Percentiles rank a stretch among this genome's conserved stretches.
These are phyloP conservation scores for Rhizopogon vinicolor DNA, from an alignment of 768 basidiomycete genomes.

Conservation along the genomic window DNA sequence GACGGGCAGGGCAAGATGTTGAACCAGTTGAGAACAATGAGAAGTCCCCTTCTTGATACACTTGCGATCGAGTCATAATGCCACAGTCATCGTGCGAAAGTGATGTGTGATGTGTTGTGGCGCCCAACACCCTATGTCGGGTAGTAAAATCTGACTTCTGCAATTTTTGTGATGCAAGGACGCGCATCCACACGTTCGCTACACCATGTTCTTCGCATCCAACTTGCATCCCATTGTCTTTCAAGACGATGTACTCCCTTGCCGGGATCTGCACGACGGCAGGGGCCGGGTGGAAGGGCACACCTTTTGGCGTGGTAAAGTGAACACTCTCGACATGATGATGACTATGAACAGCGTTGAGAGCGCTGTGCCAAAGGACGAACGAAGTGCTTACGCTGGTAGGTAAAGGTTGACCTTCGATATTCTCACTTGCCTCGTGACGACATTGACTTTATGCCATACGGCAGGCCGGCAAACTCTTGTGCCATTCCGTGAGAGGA, in stretches of 20 bases:
- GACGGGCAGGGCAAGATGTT: no score
- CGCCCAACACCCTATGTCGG: no score
- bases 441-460: no score
- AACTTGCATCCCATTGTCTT: conserved; percentile 74
- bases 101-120: no score
- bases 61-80: no score
- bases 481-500: conserved; percentile 67
- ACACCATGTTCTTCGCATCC: conserved; percentile 76
- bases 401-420: conserved; percentile 53
- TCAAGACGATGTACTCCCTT: conserved; percentile 65
- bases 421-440: no score
- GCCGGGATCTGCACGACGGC: conserved; percentile 68
- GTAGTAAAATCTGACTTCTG: no score
- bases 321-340: conserved; percentile 77
- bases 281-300: conserved; percentile 53
- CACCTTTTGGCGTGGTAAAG: conserved; percentile 41
- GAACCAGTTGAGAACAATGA: no score
- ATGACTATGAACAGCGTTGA: conserved; percentile 38
- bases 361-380: neutral
- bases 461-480: conserved; percentile 53
- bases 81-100: no score
- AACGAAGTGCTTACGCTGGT: conserved; percentile 43
- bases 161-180: no score
- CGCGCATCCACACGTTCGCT: conserved; percentile 52
- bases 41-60: no score